Base-by-base conservation (phyloP, 495 filamentous ascomycete genomes). In the Penicillium pancosmium region DNA sequence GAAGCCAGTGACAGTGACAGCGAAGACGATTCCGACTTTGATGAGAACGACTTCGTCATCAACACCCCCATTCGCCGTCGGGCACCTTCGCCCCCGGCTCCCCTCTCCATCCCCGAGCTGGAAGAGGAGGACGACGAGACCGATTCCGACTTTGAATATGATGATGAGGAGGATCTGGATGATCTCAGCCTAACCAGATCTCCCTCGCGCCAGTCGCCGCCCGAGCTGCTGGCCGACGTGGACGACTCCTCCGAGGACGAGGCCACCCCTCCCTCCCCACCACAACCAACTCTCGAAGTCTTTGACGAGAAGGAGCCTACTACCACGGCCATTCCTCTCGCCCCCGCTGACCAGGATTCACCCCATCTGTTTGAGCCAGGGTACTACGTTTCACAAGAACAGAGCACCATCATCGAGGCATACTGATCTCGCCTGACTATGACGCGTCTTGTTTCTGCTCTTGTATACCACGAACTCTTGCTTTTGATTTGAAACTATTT, bases 251-350 rank as follows among this genome's bases (percentile, higher is more conserved):
- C 88, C 0, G 87, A 90, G 48, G 87, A 90, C 57, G 87, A 89
- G 54, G 80, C 85, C 31, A 89, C 91, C 81, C 92, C 93, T 34
- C 86, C 89, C n/a, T 96, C 93, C 54, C 93, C 93, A 49, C 88
- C 88, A 54, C 75, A 82, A 64, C 73, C 76, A 5, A 80, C 84
- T 2, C 78, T 92, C 53, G 82, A 88, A 60, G 77, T 86, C 38
- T 91, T 93, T 69, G 80, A 87, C 40, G 83, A 88, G 63, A 90
- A 93, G 78, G 73, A 85, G 72, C 62, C 76, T 54, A 77, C 85
- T 65, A 73, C 79, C 50, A 80, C 80, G 58, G 73, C 80, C 50
- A 80, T 82, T 69, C 57, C 78, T 12, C 66, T 80, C 61, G 56
- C 72, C n/a, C 64, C 60, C 50, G 63, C 71, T 41, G 74, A 75